Percentiles rank a stretch among this genome's conserved stretches.
phyloP scores from a whole-genome alignment of 495 filamentous ascomycete species.

The Penicillium odoratum region DNA sequence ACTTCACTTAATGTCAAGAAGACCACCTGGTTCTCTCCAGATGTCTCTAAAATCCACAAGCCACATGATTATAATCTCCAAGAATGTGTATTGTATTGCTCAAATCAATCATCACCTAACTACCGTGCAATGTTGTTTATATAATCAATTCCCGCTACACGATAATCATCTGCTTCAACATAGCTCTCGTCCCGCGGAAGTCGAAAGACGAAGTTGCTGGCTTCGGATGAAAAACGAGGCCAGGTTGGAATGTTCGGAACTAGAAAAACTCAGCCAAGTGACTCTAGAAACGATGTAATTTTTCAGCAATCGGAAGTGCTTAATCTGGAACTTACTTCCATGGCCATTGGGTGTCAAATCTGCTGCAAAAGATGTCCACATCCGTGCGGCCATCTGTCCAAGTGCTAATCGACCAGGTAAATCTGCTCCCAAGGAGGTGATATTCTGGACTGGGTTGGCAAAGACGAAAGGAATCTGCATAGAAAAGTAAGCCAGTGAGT shows the following conservation, averaged over 20 bases:
- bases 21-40: no score
- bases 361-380: conserved; percentile 56
- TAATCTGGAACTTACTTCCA: conserved; percentile 19
- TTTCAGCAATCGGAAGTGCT: background rate
- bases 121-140: conserved; percentile 36
- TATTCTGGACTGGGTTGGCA: conserved; percentile 49
- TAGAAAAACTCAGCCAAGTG: conserved; percentile 6
- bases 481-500: background rate
- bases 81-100: no score
- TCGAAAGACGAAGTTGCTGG: conserved; percentile 37
- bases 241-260: conserved; percentile 28
- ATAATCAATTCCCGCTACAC: conserved; percentile 30
- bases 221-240: conserved; percentile 25
- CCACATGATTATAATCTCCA: no score
- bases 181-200: conserved; percentile 34
- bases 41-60: no score
- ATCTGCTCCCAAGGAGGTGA: conserved; percentile 29
- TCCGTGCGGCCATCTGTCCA: conserved; percentile 46
- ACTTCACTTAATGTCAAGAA: no score
- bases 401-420: conserved; percentile 31
- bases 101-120: conserved; percentile 17
- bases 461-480: conserved; percentile 43
- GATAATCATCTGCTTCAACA: conserved; percentile 33
- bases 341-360: conserved; percentile 52
- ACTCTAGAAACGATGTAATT: background rate